These are phyloP conservation scores for Barbarea vulgaris DNA, from an alignment of 345 rosid genomes.

Conservation along the genomic window DNA sequence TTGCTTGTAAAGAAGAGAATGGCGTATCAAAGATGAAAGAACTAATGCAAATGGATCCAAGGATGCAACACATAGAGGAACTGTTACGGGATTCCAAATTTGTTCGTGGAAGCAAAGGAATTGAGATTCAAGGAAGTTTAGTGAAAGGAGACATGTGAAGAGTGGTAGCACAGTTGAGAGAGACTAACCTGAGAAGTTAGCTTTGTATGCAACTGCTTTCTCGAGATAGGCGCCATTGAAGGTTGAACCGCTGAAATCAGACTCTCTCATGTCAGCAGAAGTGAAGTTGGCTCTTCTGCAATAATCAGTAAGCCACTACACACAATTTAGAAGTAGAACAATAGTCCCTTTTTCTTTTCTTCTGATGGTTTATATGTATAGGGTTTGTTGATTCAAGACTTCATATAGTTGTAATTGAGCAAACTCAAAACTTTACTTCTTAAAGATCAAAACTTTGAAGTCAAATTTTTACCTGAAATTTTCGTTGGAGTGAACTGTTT, in stretches of 20 bases:
- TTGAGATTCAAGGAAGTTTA: not conserved
- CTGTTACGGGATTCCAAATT: not conserved
- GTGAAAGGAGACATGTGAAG: not conserved
- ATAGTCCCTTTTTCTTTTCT: constrained; percentile 21
- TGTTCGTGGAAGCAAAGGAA: not conserved
- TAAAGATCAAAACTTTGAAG: constrained; percentile 2
- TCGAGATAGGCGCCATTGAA: constrained; percentile 93
- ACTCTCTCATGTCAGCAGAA: constrained; percentile 94
- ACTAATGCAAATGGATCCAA: not conserved
- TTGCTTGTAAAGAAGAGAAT: not conserved
- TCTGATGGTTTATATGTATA: not conserved
- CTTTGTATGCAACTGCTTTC: constrained; percentile 95
- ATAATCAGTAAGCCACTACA: constrained; percentile 28
- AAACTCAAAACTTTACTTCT: not conserved
- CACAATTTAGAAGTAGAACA: not conserved
- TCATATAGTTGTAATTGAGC: not conserved
- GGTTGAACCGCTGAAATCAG: constrained; percentile 92
- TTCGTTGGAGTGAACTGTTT: constrained; percentile 79
- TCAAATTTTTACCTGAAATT: constrained; percentile 60
- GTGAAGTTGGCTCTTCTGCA: constrained; percentile 97
- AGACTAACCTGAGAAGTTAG: constrained; percentile 75
- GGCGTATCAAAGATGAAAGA: not conserved
- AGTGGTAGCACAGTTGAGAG: constrained; percentile 1
- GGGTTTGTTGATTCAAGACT: not conserved
- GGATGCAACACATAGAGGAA: constrained; percentile 14